Evolutionary conservation across 2,329 filamentous ascomycete species (phyloP), one percentile per base, ranked within the genome.

Genomic region (Arthroderma sp.): DNA sequence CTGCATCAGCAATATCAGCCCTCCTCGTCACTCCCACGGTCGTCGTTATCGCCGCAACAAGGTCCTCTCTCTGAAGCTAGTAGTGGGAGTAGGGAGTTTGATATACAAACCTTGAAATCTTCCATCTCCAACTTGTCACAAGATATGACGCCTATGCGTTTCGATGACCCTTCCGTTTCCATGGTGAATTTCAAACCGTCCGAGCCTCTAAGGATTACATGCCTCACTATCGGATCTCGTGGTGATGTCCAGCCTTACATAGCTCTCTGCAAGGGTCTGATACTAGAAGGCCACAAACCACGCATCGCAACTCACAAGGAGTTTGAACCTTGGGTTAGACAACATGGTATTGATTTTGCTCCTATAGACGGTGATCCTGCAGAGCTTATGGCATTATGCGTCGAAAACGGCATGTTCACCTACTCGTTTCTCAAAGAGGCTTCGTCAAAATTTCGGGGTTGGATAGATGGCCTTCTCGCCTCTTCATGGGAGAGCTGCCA

Each of bases 221-320:
- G 91, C 59, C 69, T 98, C 33, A 98, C 91, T 0, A 98, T 98
- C 50, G 91, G 91, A 10, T 95, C 89, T 8, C 77, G 91, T 47
- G 91, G 91, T 27, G 91, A 98, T 59, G 89, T 98, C 3, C 91
- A 98, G 61, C 91, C 91, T 1, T 98, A 96, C 60, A 96, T 98
- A 60, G 87, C 91, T 0, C 71, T 98, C 1, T 95, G 91, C 67
- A 95, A 94, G 59, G 86, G 85, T 0, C 69, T 98, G 1, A 63
- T 93, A 36, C 83, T 81, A 0, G 88, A 98, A 53, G 91, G 91
- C 0, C 91, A 98, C 62, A 78, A 75, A 49, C 76, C 83, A 10
- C 81, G 78, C 50, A 98, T 98, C 54, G 91, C 89, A 7, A 96
- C 91, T 0, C 91, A 98, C 60, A 73, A 71, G 27, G 89, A 96